Base-by-base conservation (phyloP, 352 stramenopile species). In the Phytophthora quininea region DNA sequence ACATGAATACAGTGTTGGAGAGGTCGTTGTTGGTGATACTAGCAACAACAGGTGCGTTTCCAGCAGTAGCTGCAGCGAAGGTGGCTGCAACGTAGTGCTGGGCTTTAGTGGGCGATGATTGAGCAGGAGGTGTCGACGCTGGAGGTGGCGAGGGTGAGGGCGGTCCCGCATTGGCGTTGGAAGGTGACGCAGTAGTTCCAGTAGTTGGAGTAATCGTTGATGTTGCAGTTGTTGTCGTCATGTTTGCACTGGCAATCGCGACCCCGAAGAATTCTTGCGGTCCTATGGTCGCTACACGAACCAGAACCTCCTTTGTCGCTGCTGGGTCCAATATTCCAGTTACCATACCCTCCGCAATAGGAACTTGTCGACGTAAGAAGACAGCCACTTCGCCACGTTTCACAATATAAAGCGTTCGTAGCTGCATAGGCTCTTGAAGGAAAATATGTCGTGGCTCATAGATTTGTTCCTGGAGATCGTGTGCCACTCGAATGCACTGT, bases 281-380 rank as follows among this genome's bases (percentile, higher is more conserved):
- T n/a, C 84, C 77, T 29, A 92, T 92, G 4, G 84, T 90, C 42
- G 84, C 84, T 29, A 92, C 82, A 30, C 82, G 79, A 31, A 90
- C 71, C 31, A 92, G 77, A 19, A 82, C 80, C 57, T 72, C 57
- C 50, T 72, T 72, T 0, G 37, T 61, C 29, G 54, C 35, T n/a
- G 58, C 29, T 27, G 37, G 37, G 0, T 67, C 54, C 8, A 51
- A 66, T n/a, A 31, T 8, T 58, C 56, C 54, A 30, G 58, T 27
- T 19, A 24, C 51, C 12, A 27, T n/a, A n/a, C 31, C 31, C 14
- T 62, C 65, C 14, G 55, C 43, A 19, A 71, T 30, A 15, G 74
- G 53, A 30, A 77, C 51, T 49, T 59, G 63, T 58, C 51, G 64
- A 58, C 57, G 64, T 10, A 91, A 58, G 57, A 86, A 93, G 30